phyloP scores from a whole-genome alignment of 306 rosid species.

The Urtica urens region DNA sequence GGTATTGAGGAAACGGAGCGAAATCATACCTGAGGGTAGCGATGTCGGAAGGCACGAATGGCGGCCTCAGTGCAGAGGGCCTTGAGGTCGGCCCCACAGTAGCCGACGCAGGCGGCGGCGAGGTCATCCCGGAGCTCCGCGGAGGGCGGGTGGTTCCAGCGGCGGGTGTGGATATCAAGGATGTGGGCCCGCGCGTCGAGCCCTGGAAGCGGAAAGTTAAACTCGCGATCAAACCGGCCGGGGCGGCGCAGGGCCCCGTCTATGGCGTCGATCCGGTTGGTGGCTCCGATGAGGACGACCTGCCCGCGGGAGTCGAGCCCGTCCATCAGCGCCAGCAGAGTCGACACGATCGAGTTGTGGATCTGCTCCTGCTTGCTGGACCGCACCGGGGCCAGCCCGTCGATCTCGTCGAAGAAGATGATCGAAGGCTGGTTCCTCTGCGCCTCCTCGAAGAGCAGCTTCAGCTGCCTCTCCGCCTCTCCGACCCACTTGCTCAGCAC shows the following conservation, averaged over 20 bases:
- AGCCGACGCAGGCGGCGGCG: slow-evolving; percentile 97
- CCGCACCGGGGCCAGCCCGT: slow-evolving; percentile 98
- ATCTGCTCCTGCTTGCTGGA: slow-evolving; percentile 99
- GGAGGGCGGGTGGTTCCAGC: slow-evolving; percentile 91
- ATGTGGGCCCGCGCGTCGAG: slow-evolving; percentile 95
- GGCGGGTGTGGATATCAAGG: slow-evolving; percentile 85
- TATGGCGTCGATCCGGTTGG: slow-evolving; percentile 94
- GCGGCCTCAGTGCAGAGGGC: slow-evolving; percentile 99
- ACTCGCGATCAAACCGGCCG: slow-evolving; percentile 96
- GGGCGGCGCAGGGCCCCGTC: slow-evolving; percentile 99
- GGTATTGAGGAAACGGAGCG: too few relatives aligned
- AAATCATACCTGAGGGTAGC: too few relatives aligned
- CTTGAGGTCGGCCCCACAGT: slow-evolving; percentile 96
- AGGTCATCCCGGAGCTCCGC: slow-evolving; percentile 65
- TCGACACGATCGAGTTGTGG: slow-evolving; percentile 96
- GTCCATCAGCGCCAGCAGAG: slow-evolving; percentile 99
- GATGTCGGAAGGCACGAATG: slow-evolving; percentile 86
- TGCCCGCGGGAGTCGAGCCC: slow-evolving; percentile 99
- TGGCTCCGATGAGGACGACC: slow-evolving; percentile 96
- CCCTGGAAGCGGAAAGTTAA: slow-evolving; percentile 88
- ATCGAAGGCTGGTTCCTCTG: slow-evolving; percentile 97
- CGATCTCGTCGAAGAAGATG: slow-evolving; percentile 95
- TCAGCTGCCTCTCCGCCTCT: slow-evolving; percentile 97
- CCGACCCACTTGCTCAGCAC: slow-evolving; percentile 99
- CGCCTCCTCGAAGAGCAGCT: slow-evolving; percentile 97